Percentiles rank a stretch among this genome's conserved stretches.
Evolutionary conservation across 495 filamentous ascomycete genomes (phyloP).

Genomic region (Daldinia caldariorum): DNA sequence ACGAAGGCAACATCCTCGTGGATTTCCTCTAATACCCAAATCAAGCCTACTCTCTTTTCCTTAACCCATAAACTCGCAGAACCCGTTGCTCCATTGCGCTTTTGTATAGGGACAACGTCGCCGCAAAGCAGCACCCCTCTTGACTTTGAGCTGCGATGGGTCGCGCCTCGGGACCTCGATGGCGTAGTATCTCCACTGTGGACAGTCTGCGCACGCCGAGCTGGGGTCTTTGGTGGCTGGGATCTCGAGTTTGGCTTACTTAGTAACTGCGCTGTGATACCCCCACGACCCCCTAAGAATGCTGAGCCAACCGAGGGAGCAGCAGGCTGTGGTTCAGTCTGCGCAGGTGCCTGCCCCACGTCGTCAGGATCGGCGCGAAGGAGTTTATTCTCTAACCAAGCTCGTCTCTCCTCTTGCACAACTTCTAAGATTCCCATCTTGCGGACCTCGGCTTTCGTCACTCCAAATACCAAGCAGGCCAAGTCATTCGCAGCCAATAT

Average conservation of each 20-base stretch:
- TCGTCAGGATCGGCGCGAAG: conserved; percentile 61
- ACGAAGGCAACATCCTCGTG: conserved; percentile 88
- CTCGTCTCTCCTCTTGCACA: conserved; percentile 83
- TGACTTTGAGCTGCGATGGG: conserved; percentile 76
- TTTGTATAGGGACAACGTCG: conserved; percentile 96
- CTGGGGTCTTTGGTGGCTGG: conserved; percentile 53
- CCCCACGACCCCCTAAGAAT: conserved; percentile 72
- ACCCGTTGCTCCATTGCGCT: conserved; percentile 89
- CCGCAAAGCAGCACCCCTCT: conserved; percentile 93
- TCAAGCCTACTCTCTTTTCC: conserved; percentile 91
- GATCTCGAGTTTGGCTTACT: conserved; percentile 85
- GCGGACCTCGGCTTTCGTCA: conserved; percentile 90
- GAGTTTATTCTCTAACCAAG: conserved; percentile 91
- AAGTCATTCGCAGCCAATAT: conserved; percentile 97
- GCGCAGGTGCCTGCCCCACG: conserved; percentile 56
- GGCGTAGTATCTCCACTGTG: conserved; percentile 76
- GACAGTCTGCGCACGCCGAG: conserved; percentile 73
- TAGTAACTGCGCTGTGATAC: conserved; percentile 84
- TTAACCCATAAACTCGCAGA: conserved; percentile 98
- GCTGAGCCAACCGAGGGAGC: conserved; percentile 56
- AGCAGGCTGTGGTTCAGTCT: conserved; percentile 52
- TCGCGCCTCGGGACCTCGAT: conserved; percentile 59
- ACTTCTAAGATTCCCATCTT: conserved; percentile 96
- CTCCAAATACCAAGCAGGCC: conserved; percentile 94
- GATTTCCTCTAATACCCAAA: conserved; percentile 98